These are phyloP conservation scores for Blumeriella jaapii DNA, from an alignment of 2,329 filamentous ascomycete genomes.

Conservation along the genomic window DNA sequence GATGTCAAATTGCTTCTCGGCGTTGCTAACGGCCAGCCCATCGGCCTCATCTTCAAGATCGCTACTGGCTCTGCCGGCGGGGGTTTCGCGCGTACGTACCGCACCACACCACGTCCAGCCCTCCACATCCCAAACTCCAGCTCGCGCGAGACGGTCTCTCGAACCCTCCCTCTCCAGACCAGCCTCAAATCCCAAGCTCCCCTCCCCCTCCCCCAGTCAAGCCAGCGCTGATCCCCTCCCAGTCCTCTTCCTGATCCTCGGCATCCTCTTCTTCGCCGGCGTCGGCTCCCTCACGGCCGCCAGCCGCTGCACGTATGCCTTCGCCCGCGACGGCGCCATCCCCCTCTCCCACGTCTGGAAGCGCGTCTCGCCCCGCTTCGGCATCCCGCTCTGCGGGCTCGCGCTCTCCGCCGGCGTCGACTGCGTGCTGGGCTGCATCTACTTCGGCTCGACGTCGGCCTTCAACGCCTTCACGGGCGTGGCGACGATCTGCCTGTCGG, in stretches of 20 bases:
- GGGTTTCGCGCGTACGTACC: conserved; percentile 63
- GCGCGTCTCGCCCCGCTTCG: conserved; percentile 50
- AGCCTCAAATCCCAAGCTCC: too few relatives aligned
- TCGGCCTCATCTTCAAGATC: conserved; percentile 63
- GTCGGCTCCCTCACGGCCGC: conserved; percentile 65
- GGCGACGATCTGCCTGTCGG: conserved; percentile 66
- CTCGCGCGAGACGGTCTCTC: too few relatives aligned
- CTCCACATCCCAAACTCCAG: too few relatives aligned
- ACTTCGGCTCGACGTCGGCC: conserved; percentile 65
- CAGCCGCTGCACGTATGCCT: conserved; percentile 64
- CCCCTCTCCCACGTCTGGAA: conserved; percentile 57
- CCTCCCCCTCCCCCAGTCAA: too few relatives aligned
- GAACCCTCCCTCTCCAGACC: too few relatives aligned
- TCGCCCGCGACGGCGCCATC: conserved; percentile 64
- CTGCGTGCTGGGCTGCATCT: conserved; percentile 64
- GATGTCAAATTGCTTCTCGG: conserved; percentile 50
- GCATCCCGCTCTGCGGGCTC: conserved; percentile 60
- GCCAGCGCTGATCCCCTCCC: too few relatives aligned
- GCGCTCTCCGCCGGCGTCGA: conserved; percentile 57
- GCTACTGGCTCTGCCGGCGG: conserved; percentile 49
- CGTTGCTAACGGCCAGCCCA: conserved; percentile 63
- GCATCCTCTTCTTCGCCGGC: conserved; percentile 67
- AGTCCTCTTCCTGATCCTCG: conserved; percentile 66
- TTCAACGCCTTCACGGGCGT: conserved; percentile 75
- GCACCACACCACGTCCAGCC: too few relatives aligned